These are phyloP conservation scores for Aegilops tauschii DNA, from an alignment of 176 grass and related monocot species.

Conservation along the genomic window DNA sequence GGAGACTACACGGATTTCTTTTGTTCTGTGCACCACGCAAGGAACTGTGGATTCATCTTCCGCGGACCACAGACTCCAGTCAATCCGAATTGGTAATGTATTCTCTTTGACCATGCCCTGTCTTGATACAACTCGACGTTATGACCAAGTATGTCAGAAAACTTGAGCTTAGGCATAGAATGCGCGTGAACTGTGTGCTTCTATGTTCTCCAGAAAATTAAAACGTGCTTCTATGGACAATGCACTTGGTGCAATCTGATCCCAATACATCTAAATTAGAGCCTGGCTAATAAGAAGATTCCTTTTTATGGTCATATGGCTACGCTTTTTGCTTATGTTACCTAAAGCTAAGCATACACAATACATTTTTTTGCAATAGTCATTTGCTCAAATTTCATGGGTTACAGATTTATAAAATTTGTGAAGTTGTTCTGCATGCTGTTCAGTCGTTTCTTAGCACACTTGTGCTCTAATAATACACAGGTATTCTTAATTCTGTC, in stretches of 20 bases:
- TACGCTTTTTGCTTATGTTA: background rate
- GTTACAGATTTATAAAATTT: background rate
- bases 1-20: slow-evolving; percentile 98
- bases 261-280: background rate
- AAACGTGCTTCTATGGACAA: background rate
- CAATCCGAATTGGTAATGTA: slow-evolving; percentile 76
- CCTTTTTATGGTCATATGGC: background rate
- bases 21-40: slow-evolving; percentile 88
- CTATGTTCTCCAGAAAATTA: background rate
- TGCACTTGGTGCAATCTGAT: background rate
- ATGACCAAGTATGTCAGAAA: background rate
- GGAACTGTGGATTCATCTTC: slow-evolving; percentile 90
- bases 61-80: slow-evolving; percentile 79
- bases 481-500: background rate
- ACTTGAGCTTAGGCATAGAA: background rate
- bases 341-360: background rate
- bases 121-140: background rate
- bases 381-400: background rate
- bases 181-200: background rate
- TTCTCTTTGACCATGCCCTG: background rate
- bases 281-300: background rate
- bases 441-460: background rate
- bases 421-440: slow-evolving; percentile 12
- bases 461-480: background rate
- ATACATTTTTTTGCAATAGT: background rate